These are phyloP conservation scores for Cryphonectria carpinicola DNA, from an alignment of 2,329 filamentous ascomycete species.

Conservation along the genomic window DNA sequence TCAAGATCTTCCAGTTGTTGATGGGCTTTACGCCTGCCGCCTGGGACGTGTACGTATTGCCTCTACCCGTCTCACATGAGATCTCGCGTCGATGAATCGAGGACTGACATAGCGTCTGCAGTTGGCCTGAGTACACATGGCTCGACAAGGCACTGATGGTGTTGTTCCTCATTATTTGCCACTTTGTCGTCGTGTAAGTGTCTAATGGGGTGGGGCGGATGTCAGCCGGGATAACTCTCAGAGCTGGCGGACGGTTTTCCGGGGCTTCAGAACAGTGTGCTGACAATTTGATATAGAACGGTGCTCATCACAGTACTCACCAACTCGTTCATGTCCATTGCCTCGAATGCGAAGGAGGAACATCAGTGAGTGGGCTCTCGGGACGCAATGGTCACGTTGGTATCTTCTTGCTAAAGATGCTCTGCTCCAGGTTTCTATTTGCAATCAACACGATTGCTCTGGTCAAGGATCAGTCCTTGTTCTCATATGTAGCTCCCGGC, in stretches of 20 bases:
- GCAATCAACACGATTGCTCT: conserved; percentile 97
- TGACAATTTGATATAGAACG: conserved; percentile 54
- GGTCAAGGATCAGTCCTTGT: conserved; percentile 97
- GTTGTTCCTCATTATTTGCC: conserved; percentile 89
- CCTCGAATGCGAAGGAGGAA: conserved; percentile 90
- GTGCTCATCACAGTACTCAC: conserved; percentile 95
- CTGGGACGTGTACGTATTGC: conserved; percentile 74
- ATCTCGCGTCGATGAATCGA: neutral
- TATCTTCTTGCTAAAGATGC: neutral
- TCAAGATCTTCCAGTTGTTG: conserved; percentile 88
- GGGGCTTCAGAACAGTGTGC: neutral
- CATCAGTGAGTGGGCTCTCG: conserved; percentile 60
- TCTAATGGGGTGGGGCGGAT: conserved; percentile 3
- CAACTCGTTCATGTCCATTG: conserved; percentile 94
- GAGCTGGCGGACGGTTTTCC: neutral
- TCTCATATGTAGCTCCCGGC: conserved; percentile 89
- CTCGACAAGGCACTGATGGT: conserved; percentile 77
- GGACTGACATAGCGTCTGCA: conserved; percentile 33
- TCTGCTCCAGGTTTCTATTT: conserved; percentile 70
- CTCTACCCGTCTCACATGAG: neutral
- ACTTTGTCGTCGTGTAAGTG: conserved; percentile 82
- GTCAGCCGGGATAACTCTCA: neutral
- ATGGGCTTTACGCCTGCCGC: conserved; percentile 97
- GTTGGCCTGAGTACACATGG: conserved; percentile 74
- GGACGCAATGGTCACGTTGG: neutral